Evolutionary conservation across 2,329 filamentous ascomycete genomes (phyloP).

Genomic region (Fusarium sarcochroum): DNA sequence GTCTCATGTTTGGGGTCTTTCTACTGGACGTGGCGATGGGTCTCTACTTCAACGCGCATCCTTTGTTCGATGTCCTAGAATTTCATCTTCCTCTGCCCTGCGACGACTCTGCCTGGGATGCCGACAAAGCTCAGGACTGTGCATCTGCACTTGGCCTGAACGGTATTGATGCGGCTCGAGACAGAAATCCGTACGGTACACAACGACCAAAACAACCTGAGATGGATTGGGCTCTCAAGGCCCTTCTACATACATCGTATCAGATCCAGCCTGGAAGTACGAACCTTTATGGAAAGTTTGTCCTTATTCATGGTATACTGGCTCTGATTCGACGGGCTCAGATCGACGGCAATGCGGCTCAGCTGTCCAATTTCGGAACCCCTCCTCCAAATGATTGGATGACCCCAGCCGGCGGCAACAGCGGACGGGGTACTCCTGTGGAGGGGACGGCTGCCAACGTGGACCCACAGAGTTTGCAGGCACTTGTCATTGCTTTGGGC

Average conservation of each 20-base stretch:
- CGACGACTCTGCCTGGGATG: constrained; percentile 83
- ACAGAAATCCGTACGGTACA: constrained; percentile 73
- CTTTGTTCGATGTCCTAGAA: constrained; percentile 74
- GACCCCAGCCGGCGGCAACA: constrained; percentile 57
- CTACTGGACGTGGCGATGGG: constrained; percentile 75
- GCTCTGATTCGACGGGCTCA: constrained; percentile 68
- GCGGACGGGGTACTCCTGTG: constrained; percentile 62
- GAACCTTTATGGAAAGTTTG: constrained; percentile 81
- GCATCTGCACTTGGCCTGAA: constrained; percentile 75
- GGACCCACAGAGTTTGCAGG: constrained; percentile 62
- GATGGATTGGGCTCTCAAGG: constrained; percentile 72
- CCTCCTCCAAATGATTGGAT: constrained; percentile 74
- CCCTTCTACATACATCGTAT: constrained; percentile 70
- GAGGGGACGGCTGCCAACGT: constrained; percentile 55
- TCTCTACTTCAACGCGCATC: constrained; percentile 78
- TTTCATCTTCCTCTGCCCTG: constrained; percentile 77
- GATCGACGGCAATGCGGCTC: constrained; percentile 56
- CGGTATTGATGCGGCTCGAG: constrained; percentile 68
- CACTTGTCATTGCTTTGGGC: constrained; percentile 70
- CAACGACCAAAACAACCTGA: constrained; percentile 75
- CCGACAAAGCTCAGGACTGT: constrained; percentile 70
- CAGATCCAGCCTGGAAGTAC: constrained; percentile 75
- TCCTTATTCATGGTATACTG: constrained; percentile 78
- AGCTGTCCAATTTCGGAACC: constrained; percentile 62
- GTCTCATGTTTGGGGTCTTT: constrained; percentile 75